phyloP scores from a whole-genome alignment of 2,329 filamentous ascomycete species.

The Hypoxylon sp. region DNA sequence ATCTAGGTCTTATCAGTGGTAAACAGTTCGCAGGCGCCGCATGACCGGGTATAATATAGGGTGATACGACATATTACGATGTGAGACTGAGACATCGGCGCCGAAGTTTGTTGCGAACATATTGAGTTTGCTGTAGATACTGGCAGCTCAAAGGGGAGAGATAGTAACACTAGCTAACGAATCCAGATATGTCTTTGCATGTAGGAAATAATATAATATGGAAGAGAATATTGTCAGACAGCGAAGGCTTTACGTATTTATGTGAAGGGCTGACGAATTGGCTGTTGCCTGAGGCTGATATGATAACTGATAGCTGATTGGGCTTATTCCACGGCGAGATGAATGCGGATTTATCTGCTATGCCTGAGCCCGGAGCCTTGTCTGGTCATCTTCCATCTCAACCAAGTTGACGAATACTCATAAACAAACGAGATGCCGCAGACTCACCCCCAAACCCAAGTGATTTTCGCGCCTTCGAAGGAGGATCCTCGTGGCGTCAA shows the following conservation, averaged over 20 bases:
- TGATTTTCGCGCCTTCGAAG: conserved; percentile 53
- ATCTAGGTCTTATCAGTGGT: conserved; percentile 3
- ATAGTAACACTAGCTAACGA: background rate
- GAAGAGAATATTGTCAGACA: background rate
- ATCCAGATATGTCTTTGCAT: background rate
- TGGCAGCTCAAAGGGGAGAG: background rate
- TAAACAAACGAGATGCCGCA: conserved; percentile 23
- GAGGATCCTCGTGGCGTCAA: conserved; percentile 42
- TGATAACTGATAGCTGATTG: conserved; percentile 15
- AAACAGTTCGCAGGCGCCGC: no score
- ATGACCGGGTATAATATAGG: no score
- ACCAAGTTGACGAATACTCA: background rate
- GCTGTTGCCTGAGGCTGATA: conserved; percentile 6
- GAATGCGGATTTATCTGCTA: background rate
- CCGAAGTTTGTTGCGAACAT: background rate
- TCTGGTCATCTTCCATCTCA: conserved; percentile 12
- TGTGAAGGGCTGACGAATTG: background rate
- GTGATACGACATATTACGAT: background rate
- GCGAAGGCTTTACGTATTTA: background rate
- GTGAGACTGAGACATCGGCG: background rate
- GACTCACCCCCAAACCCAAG: conserved; percentile 45
- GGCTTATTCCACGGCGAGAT: background rate
- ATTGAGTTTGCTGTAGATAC: background rate
- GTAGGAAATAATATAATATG: background rate
- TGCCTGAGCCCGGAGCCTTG: conserved; percentile 12